Conservation (phyloP, 2,329 filamentous ascomycete species). For the Ophiostoma perfectum region DNA sequence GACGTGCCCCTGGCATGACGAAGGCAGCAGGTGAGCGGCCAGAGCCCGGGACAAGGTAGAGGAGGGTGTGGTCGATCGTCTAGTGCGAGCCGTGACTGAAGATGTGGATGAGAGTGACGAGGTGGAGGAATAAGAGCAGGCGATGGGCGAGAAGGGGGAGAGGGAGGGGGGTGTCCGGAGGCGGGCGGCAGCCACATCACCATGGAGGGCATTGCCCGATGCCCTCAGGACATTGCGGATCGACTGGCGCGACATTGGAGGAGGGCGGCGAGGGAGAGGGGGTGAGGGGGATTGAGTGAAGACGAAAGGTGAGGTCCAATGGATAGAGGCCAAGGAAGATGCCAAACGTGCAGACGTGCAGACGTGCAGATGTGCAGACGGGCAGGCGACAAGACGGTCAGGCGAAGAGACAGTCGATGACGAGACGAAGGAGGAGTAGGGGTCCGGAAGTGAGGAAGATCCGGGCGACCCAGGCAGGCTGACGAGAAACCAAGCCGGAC, state of each 20-base stretch:
- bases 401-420: background rate
- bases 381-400: background rate
- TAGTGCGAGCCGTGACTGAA: slow-evolving; percentile 12
- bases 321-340: background rate
- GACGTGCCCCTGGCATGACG: slow-evolving; percentile 21
- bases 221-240: slow-evolving; percentile 25
- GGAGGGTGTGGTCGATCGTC: slow-evolving; percentile 16
- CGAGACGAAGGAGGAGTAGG: background rate
- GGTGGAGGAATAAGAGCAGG: background rate
- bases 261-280: background rate
- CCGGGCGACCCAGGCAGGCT: background rate
- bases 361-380: background rate
- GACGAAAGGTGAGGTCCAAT: background rate
- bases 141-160: background rate
- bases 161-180: slow-evolving; percentile 13
- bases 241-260: slow-evolving; percentile 25
- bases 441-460: slow-evolving; percentile 1
- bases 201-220: slow-evolving; percentile 16
- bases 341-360: background rate
- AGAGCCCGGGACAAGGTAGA: slow-evolving; percentile 14
- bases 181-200: background rate
- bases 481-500: background rate
- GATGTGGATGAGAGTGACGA: slow-evolving; percentile 10
- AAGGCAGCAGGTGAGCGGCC: slow-evolving; percentile 12
- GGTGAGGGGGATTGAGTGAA: background rate